Base-by-base conservation (phyloP, 1,284 basidiomycete genomes). In the Coniferiporia weirii region DNA sequence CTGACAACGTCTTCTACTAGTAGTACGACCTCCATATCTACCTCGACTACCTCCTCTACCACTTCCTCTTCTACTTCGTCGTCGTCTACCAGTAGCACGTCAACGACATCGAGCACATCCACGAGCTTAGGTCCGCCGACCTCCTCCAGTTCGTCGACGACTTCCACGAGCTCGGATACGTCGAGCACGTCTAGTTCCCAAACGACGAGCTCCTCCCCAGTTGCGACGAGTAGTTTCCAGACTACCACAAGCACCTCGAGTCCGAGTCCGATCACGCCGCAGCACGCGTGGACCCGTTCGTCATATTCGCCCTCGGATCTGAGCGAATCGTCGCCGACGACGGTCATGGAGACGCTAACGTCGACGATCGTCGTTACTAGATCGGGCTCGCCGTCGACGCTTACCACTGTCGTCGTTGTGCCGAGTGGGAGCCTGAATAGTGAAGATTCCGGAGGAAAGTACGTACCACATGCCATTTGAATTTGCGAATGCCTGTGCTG, bases 341-440 rank as follows among this genome's bases (percentile, higher is more conserved):
- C 59, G 19, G 43, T 19, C 5, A 38, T 60, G 43, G 57, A 54
- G 38, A 60, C 59, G 3, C 1, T 56, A 20, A 60, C 59, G 6
- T 40, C 49, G 36, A 56, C 54, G 22, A 22, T 32, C 27, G 40
- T 60, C 32, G 52, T 54, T 0, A 52, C 49, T n/a, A 13, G 36
- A 20, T 48, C 54, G 35, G 59, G 53, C 0, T 9, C 43, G 20
- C 38, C 59, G 19, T 47, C 47, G 59, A 60, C 54, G 34, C 9
- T 60, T 2, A 60, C 59, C 8, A 45, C 59, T 8, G 54, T 60
- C 9, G 27, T 60, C 8, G 47, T 60, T 8, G 47, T 48, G 17
- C 59, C 59, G 20, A 60, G 59, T 22, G 54, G 53, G 12, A 60
- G 54, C 34, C 36, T 56, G 5, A 60, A 60, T 32, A 20, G 43